Evolutionary conservation across 768 basidiomycete species (phyloP).

Genomic region (Phanerochaete carnosa): DNA sequence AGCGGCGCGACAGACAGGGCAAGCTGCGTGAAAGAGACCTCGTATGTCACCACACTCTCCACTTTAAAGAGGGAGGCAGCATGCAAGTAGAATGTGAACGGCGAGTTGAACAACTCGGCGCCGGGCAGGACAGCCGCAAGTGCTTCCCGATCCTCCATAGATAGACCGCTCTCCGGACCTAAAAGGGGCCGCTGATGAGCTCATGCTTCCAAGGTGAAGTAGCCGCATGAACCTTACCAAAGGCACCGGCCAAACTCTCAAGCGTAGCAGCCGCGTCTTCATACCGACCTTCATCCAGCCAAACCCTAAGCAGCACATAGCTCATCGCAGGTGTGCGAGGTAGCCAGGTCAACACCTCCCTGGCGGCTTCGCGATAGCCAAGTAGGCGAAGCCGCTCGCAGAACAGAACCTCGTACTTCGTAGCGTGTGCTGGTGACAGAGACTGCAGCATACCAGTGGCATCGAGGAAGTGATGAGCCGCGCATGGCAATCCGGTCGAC

Average conservation of each 20-base stretch:
- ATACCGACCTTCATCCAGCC: constrained; percentile 59
- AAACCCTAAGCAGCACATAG: constrained; percentile 70
- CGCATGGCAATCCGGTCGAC: constrained; percentile 47
- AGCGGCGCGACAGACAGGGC: constrained; percentile 69
- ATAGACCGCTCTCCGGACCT: constrained; percentile 50
- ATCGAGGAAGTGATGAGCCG: constrained; percentile 72
- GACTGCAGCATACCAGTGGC: constrained; percentile 64
- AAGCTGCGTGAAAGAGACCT: constrained; percentile 73
- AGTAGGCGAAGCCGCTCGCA: constrained; percentile 65
- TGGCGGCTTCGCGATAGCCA: constrained; percentile 57
- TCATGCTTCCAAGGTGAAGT: neutral
- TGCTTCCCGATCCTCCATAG: constrained; percentile 61
- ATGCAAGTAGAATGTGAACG: constrained; percentile 76
- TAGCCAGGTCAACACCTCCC: constrained; percentile 71
- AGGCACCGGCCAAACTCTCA: constrained; percentile 71
- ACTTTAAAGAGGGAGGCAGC: constrained; percentile 71
- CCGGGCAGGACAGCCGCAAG: constrained; percentile 60
- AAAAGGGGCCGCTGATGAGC: constrained; percentile 12
- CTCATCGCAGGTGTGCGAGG: constrained; percentile 73
- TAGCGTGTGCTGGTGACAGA: constrained; percentile 62
- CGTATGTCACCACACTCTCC: constrained; percentile 49
- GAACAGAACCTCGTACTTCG: constrained; percentile 66
- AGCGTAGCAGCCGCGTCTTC: constrained; percentile 74
- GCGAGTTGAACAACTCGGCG: constrained; percentile 51
- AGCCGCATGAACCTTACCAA: constrained; percentile 48